A percentile compares a stretch with the other conserved stretches of the same genome.
Evolutionary conservation across 106 monocot species (phyloP).

Genomic region (Platanthera guangdongensis): DNA sequence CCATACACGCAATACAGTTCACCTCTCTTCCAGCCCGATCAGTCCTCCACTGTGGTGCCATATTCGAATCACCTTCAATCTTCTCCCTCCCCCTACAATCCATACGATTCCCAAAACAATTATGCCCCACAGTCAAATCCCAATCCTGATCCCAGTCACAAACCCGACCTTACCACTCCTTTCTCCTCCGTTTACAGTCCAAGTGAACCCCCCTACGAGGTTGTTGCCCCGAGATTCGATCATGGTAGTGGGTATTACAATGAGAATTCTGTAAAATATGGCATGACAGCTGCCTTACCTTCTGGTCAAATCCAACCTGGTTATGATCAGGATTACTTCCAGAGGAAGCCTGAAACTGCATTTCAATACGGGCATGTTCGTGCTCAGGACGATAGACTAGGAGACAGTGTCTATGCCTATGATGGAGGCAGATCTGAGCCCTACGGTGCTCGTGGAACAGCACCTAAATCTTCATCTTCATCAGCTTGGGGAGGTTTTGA

Average conservation of each 20-base stretch:
- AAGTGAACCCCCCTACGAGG: constrained; percentile 26
- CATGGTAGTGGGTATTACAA: constrained; percentile 12
- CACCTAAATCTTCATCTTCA: constrained; percentile 19
- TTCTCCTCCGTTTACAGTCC: constrained; percentile 17
- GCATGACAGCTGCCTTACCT: not conserved
- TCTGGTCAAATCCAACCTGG: constrained; percentile 3
- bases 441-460: constrained; percentile 51
- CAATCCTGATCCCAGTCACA: constrained; percentile 10
- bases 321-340: constrained; percentile 23
- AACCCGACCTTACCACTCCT: not conserved
- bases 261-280: constrained; percentile 22
- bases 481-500: constrained; percentile 25
- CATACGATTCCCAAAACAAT: constrained; percentile 19
- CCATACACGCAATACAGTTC: constrained; percentile 23
- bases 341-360: constrained; percentile 18
- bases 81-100: constrained; percentile 14
- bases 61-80: constrained; percentile 21
- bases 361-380: constrained; percentile 8
- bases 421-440: constrained; percentile 56
- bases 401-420: constrained; percentile 62
- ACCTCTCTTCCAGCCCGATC: constrained; percentile 20
- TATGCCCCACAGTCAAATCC: constrained; percentile 6
- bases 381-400: constrained; percentile 24
- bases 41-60: constrained; percentile 6
- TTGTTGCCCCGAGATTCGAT: constrained; percentile 9